These are phyloP conservation scores for Petunia hybrid DNA, from an alignment of 305 asterid genomes.

Conservation along the genomic window DNA sequence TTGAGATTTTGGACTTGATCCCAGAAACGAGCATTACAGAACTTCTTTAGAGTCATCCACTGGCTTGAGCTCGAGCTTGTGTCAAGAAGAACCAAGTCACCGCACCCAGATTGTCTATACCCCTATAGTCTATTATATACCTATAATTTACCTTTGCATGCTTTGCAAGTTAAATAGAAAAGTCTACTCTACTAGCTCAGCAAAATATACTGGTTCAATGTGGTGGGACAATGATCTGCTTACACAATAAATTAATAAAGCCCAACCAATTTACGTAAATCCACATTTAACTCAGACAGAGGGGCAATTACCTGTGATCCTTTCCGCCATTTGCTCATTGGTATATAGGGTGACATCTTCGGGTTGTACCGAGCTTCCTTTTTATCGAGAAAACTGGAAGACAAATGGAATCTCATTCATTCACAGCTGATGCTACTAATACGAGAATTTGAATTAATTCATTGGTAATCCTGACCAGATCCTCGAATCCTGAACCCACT, in stretches of 20 bases:
- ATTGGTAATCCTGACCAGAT: neutral
- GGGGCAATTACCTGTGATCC: conserved; percentile 84
- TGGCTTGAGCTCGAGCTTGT: too few relatives aligned
- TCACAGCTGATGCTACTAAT: neutral
- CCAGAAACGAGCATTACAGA: neutral
- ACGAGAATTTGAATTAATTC: neutral
- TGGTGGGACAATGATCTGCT: neutral
- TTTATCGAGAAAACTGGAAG: conserved; percentile 76
- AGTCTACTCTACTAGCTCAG: neutral
- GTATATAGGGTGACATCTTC: conserved; percentile 89
- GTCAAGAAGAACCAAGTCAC: neutral
- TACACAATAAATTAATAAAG: neutral
- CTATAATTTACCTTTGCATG: neutral
- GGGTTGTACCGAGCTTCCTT: conserved; percentile 85
- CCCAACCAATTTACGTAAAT: neutral
- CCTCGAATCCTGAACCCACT: conserved; percentile 18
- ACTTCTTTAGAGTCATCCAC: neutral
- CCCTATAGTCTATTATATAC: conserved; percentile 15
- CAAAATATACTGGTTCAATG: neutral
- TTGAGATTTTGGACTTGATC: conserved; percentile 11
- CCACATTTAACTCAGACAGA: conserved; percentile 28
- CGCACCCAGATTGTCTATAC: neutral
- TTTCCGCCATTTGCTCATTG: conserved; percentile 88
- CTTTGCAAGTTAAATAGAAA: neutral
- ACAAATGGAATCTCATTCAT: conserved; percentile 30